Percentiles rank a stretch among this genome's conserved stretches.
These are phyloP conservation scores for Calonectria hawksworthii DNA, from an alignment of 2,329 filamentous ascomycete genomes.

Conservation along the genomic window DNA sequence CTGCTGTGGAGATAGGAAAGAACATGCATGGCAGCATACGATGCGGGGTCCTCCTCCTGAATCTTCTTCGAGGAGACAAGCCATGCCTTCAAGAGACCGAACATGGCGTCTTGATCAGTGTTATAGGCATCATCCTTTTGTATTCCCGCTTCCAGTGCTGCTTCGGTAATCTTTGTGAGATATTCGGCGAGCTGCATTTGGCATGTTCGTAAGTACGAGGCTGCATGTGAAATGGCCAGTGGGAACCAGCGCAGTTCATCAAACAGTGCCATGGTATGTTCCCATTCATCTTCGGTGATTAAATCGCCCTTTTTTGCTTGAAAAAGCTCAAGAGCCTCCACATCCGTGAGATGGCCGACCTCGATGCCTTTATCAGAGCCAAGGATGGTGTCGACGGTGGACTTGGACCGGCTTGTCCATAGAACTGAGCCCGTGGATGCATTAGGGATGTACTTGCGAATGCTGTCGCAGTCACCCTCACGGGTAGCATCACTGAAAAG, in stretches of 20 bases:
- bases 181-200: background rate
- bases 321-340: background rate
- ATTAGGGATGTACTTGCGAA: background rate
- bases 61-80: background rate
- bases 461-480: background rate
- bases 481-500: background rate
- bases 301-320: background rate
- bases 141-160: background rate
- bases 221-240: background rate
- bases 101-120: background rate
- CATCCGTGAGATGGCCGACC: background rate
- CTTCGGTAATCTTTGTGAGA: background rate
- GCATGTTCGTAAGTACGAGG: background rate
- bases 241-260: background rate
- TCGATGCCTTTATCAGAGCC: background rate
- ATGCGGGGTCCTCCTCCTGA: background rate
- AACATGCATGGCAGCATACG: background rate
- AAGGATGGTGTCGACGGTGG: background rate
- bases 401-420: background rate
- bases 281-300: background rate
- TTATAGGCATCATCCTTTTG: background rate
- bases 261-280: background rate
- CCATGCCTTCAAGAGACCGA: background rate
- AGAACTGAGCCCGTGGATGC: background rate
- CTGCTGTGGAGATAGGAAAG: background rate